A percentile compares a stretch with the other conserved stretches of the same genome.
Conservation (phyloP, 441 rosid species). For the Gossypium trilobum region DNA sequence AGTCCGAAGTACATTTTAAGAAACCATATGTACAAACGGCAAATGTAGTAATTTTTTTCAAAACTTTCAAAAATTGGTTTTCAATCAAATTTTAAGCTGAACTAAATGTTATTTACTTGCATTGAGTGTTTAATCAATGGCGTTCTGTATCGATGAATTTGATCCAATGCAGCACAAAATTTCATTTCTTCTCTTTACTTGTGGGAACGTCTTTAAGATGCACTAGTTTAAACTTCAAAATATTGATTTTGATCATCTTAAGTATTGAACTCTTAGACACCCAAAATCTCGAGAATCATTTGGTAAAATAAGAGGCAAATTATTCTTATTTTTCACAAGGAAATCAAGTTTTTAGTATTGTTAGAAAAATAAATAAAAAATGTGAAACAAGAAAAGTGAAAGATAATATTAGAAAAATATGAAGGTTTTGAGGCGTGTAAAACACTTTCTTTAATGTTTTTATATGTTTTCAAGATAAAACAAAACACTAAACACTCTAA, state of each 20-base stretch:
- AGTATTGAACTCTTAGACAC: not conserved
- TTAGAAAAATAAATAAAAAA: too few relatives aligned
- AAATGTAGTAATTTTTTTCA: too few relatives aligned
- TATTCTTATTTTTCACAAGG: not conserved
- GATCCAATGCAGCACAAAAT: not conserved
- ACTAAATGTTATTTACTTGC: not conserved
- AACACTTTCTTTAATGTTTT: too few relatives aligned
- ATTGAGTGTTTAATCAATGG: not conserved
- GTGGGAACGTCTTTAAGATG: conserved; percentile 26
- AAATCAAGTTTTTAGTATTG: not conserved
- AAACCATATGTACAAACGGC: too few relatives aligned
- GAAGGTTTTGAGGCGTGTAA: too few relatives aligned
- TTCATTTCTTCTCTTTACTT: conserved; percentile 32
- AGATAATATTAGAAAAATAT: too few relatives aligned
- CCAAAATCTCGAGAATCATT: not conserved
- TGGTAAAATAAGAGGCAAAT: not conserved
- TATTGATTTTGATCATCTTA: not conserved
- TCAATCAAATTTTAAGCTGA: not conserved
- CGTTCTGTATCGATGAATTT: not conserved
- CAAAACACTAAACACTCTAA: too few relatives aligned
- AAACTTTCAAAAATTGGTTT: too few relatives aligned
- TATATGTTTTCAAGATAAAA: too few relatives aligned
- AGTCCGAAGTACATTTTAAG: too few relatives aligned
- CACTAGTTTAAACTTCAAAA: not conserved
- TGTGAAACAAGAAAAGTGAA: too few relatives aligned